These are phyloP conservation scores for Amaranthus cruentus DNA, from an alignment of 148 eudicot genomes.

Conservation along the genomic window DNA sequence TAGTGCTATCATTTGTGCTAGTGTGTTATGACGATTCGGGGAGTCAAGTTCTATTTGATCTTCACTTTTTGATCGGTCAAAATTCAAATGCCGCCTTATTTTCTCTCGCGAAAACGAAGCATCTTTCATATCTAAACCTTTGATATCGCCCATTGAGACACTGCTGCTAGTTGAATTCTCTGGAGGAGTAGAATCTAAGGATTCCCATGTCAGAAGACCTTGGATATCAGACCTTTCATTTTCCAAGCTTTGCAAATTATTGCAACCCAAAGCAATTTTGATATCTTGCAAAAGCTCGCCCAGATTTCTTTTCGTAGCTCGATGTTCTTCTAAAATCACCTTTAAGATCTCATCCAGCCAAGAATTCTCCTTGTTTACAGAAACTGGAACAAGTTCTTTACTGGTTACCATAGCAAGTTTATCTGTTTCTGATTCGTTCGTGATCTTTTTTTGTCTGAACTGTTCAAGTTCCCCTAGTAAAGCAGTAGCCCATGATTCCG, in stretches of 20 bases:
- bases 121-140: slow-evolving; percentile 4
- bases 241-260: slow-evolving; percentile 1
- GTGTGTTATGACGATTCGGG: slow-evolving; percentile 29
- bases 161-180: slow-evolving; percentile 4
- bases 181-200: slow-evolving; percentile 21
- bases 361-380: slow-evolving; percentile 18
- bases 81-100: slow-evolving; percentile 29
- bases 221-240: slow-evolving; percentile 30
- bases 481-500: slow-evolving; percentile 41
- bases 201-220: slow-evolving; percentile 63
- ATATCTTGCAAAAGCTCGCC: slow-evolving; percentile 68
- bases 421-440: slow-evolving; percentile 33
- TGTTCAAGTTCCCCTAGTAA: slow-evolving; percentile 37
- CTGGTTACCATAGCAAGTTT: slow-evolving; percentile 40
- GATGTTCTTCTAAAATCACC: slow-evolving; percentile 57
- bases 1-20: slow-evolving; percentile 39
- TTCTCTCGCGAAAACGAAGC: slow-evolving; percentile 26
- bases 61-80: slow-evolving; percentile 31
- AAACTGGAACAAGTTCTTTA: slow-evolving; percentile 42
- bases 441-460: slow-evolving; percentile 24
- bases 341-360: slow-evolving; percentile 57
- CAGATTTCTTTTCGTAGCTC: slow-evolving; percentile 44
- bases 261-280: slow-evolving; percentile 29
- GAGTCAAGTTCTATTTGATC: slow-evolving; percentile 22
- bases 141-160: slow-evolving; percentile 5